Base-by-base conservation (phyloP, 2,329 filamentous ascomycete genomes). In the Whalleya microplaca region DNA sequence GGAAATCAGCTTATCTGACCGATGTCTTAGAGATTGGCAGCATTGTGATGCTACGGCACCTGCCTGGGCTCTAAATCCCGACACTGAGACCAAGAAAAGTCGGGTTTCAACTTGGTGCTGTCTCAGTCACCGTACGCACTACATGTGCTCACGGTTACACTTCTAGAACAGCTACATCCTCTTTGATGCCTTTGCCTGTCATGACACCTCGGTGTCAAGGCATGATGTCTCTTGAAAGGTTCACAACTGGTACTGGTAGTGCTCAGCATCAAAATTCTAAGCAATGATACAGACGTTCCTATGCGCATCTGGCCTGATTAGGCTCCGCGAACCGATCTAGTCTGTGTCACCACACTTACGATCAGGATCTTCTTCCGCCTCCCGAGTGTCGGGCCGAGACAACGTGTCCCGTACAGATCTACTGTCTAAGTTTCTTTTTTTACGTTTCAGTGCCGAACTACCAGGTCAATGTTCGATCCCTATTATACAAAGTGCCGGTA, bases 61-160 rank as follows among this genome's bases (percentile, higher is more conserved):
- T 59, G 51, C 32, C 41, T 53, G 20, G 45, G 46, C 50, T 55
- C 50, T 56, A 62, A 62, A 62, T 61, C 48, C 59, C 62, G 62
- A 16, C 10, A 37, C 8, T 14, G 32, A 37, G 32, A 16, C 51
- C 45, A 21, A 59, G 45, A 55, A 41, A 56, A 56, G 48, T 46
- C 40, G 41, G 47, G 62, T 62, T 59, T 62, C 59, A 62, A 53
- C 21, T 56, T 61, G 59, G 45, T 45, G 56, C 62, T 59, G 62
- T 61, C 53, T 60, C 43, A 53, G 55, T 18, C 43, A 43, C 23
- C 52, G 53, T 45, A 58, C 4, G 40, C 40, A 41, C 32, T 49
- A 41, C 53, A 42, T 41, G 5, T 47, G 32, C 47, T 27, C 14
- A 43, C 10, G 18, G 7, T 45, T 20, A 41, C 41, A 27, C 41